phyloP scores from a whole-genome alignment of 2,329 filamentous ascomycete genomes.

The Fusarium oxysporum region DNA sequence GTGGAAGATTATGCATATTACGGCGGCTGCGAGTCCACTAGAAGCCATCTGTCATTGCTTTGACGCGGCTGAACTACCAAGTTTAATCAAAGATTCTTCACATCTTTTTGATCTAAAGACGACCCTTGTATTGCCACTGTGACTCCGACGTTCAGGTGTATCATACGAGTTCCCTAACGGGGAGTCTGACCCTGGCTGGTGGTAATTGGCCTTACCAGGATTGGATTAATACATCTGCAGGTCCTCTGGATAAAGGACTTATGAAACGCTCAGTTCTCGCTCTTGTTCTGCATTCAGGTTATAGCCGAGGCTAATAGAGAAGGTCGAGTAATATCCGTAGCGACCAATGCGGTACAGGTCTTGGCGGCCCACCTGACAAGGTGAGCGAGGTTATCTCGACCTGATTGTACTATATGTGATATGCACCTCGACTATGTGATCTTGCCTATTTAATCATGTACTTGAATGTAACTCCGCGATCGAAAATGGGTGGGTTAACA shows the following conservation, averaged over 20 bases:
- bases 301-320: slow-evolving; percentile 1
- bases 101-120: neutral
- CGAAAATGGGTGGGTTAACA: neutral
- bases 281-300: slow-evolving; percentile 2
- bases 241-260: neutral
- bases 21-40: neutral
- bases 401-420: neutral
- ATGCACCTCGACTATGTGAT: neutral
- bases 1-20: neutral
- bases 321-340: neutral
- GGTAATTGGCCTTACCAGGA: neutral
- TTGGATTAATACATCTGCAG: neutral
- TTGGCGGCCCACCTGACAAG: slow-evolving; percentile 4
- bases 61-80: neutral
- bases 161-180: neutral
- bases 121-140: neutral
- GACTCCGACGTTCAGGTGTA: slow-evolving; percentile 3
- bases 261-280: slow-evolving; percentile 5
- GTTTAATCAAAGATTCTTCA: neutral
- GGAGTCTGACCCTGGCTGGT: neutral
- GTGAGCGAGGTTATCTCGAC: neutral
- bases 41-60: neutral
- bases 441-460: neutral
- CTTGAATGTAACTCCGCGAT: neutral
- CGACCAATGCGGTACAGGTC: neutral